Evolutionary conservation across 352 stramenopile species (phyloP), one percentile per base, ranked within the genome.

Genomic region (Poterioochromonas sp.): DNA sequence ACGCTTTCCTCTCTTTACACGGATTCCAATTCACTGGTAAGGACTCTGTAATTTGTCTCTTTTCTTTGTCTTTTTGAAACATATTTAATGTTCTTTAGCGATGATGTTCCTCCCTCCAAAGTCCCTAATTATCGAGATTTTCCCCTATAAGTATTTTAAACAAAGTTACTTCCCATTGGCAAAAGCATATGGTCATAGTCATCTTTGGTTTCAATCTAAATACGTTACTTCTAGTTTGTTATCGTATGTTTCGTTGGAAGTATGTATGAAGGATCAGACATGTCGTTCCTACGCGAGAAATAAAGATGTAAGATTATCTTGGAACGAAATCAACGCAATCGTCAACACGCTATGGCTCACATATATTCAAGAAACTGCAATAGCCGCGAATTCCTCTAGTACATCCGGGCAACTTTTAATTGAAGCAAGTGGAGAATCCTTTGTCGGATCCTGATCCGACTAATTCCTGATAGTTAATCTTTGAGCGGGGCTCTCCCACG

Each of bases 11-110:
- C 15, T 26, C 47, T 26, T 26, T 26, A 15, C 47, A 58, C 26
- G 47, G 47, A 26, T 58, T 58, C 47, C 47, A 58, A 26, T 58
- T 58, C 15, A 58, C 47, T 58, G 47, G 47, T 58, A 58, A 58
- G 47, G 15, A 58, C 26, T 58, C 47, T 26, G 47, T 26, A 26
- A 58, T 58, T 15, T 26, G 47, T 15, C 15, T 58, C 47, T 26
- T 26, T 58, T 15, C 15, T 58, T 58, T 15, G 15, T 15, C 26
- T 58, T 58, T 15, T 26, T 58, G n/a, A n/a, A n/a, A n/a, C n/a
- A n/a, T 58, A 26, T 58, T 58, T 26, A 26, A 26, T 58, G 15
- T 58, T 15, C 26, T 58, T 26, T 26, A 58, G 47, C 47, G 15
- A 15, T 58, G 47, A 26, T 58, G 15, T 26, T 58, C 26, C 47